Evolutionary conservation across 495 filamentous ascomycete species (phyloP), one percentile per base, ranked within the genome.

Genomic region (Xylaria flabelliformis): DNA sequence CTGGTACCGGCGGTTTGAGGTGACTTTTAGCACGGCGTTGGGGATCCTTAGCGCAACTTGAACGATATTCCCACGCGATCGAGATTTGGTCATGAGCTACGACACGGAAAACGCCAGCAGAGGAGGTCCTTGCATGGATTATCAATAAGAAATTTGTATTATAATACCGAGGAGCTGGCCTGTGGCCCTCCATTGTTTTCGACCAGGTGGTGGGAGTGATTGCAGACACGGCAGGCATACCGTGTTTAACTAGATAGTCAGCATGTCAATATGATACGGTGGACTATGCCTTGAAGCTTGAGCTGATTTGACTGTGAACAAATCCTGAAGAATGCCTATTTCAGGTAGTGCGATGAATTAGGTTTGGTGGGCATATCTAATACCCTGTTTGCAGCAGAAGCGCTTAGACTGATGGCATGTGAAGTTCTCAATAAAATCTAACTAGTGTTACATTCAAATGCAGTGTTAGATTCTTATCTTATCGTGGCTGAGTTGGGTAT

Each of bases 11-110:
- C 73, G 39, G 73, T 80, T 77, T 80, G 77, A 76, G 74, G 77
- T 77, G 64, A 77, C 75, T 84, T 29, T 80, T 59, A 83, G 83
- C 82, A 76, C 74, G 84, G 84, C 76, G 83, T 85, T 85, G 67
- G 79, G 82, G 75, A 71, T 76, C 66, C 64, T 69, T 73, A 44
- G 69, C 56, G 70, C 70, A 66, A 74, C 72, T 66, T 72, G 64
- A 68, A 68, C 71, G 59, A 71, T 46, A 73, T 74, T 76, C 66
- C 51, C 70, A 70, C 56, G 32, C 69, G 71, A 68, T 71, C 72
- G 66, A 56, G 73, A 73, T 70, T 72, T 75, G 78, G 74, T 76
- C 78, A 80, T 68, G 78, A 80, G 78, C 72, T 78, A 80, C 72
- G 78, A 80, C 55, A 59, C 36, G 62, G 72, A 76, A 71, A 64